These are phyloP conservation scores for Paramyrothecium sp. DNA, from an alignment of 2,329 filamentous ascomycete species.

Conservation along the genomic window DNA sequence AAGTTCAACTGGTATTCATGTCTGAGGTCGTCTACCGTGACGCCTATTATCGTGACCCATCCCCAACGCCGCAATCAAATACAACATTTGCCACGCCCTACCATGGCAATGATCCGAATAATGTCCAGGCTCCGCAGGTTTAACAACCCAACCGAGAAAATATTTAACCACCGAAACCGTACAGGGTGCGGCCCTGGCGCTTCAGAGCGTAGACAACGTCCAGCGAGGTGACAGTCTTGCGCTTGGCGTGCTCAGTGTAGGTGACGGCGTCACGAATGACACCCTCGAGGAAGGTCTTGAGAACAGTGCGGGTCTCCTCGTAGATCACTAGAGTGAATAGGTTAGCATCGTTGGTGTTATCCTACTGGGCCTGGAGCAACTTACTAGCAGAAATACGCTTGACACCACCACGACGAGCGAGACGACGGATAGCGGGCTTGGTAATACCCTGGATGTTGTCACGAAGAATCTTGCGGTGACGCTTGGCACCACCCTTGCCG, in stretches of 20 bases:
- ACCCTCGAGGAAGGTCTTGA: slow-evolving; percentile 76
- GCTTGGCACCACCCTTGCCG: slow-evolving; percentile 98
- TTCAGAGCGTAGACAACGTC: slow-evolving; percentile 68
- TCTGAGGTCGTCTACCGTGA: slow-evolving; percentile 30
- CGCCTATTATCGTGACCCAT: slow-evolving; percentile 31
- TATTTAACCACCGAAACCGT: slow-evolving; percentile 83
- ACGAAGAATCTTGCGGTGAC: slow-evolving; percentile 97
- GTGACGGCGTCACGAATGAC: slow-evolving; percentile 77
- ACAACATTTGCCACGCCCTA: slow-evolving; percentile 17
- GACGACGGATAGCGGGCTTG: slow-evolving; percentile 97
- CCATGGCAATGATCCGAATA: slow-evolving; percentile 4
- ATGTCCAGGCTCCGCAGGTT: slow-evolving; percentile 7
- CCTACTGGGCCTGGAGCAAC: slow-evolving; percentile 25
- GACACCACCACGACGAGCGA: slow-evolving; percentile 98
- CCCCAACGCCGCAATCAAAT: slow-evolving; percentile 29
- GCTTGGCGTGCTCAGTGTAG: slow-evolving; percentile 79
- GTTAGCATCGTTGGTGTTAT: slow-evolving; percentile 10
- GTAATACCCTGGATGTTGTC: slow-evolving; percentile 99
- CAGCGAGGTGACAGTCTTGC: slow-evolving; percentile 73
- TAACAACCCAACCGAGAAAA: slow-evolving; percentile 7
- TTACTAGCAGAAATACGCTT: slow-evolving; percentile 98
- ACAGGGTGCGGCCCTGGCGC: slow-evolving; percentile 73
- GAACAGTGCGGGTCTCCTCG: slow-evolving; percentile 74
- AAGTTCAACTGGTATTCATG: slow-evolving; percentile 25
- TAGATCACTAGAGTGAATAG: slow-evolving; percentile 57